Evolutionary conservation across 164 flowering plant genomes (phyloP), one percentile per base, ranked within the genome.

Genomic region (Protea cynaroides): DNA sequence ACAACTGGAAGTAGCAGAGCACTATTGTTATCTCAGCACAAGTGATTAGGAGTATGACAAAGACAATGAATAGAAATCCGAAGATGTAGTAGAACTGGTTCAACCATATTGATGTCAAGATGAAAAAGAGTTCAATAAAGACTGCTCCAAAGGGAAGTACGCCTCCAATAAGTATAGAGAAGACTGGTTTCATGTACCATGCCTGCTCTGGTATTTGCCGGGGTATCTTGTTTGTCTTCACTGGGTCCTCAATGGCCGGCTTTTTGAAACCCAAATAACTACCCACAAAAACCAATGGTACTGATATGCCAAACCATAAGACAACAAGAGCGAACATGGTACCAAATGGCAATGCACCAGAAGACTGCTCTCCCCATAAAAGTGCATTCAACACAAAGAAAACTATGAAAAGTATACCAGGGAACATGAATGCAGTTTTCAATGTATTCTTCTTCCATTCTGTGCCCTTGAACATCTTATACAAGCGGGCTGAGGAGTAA

Each of bases 231-330:
- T 87, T 87, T 0, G 89, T 87, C 78, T 85, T 87, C 59, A 87
- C 92, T 13, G 93, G 93, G 64, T 83, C 88, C 73, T 87, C 93
- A 44, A 85, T 79, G 14, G 80, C 84, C 18, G 93, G 78, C 53
- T 80, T 85, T 47, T 84, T 87, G 75, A 78, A 87, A 49, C 93
- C 93, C 74, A 87, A 56, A 58, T 85, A 85, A 72, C 90, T 85
- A 11, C 93, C 90, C 59, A 85, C 86, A 61, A 87, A 85, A 23
- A 85, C 92, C 62, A 85, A 74, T 6, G 89, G 92, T 3, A 87
- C 92, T 25, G 92, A 87, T 46, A 85, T 87, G 19, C 93, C 90
- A 72, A 87, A 87, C 93, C 93, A 87, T 61, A 87, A 69, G 78
- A 81, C 78, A 53, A 65, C 68, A 11, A 65, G 62, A 1, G 68